phyloP scores from a whole-genome alignment of 164 flowering plant species.

The Sextonia rubra region DNA sequence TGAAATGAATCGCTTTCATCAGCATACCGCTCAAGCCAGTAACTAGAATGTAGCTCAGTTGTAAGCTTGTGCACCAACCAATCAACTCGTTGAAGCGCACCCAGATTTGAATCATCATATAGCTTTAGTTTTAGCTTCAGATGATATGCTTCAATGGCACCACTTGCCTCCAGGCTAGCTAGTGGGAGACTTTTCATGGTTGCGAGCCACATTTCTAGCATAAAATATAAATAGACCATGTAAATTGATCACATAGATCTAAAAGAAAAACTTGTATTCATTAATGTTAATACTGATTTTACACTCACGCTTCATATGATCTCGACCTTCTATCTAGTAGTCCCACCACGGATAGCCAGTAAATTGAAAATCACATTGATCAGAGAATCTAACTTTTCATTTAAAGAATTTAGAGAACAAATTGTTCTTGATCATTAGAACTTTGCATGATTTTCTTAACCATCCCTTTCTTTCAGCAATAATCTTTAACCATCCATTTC shows the following conservation, averaged over 20 bases:
- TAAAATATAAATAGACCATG: neutral
- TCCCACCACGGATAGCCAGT: neutral
- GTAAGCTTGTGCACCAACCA: constrained; percentile 95
- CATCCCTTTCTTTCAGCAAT: neutral
- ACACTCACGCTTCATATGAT: neutral
- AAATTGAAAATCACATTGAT: neutral
- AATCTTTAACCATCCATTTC: neutral
- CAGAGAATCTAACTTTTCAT: neutral
- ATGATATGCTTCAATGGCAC: constrained; percentile 94
- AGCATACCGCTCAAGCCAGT: constrained; percentile 90
- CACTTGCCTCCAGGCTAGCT: constrained; percentile 88
- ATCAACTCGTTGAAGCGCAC: constrained; percentile 86
- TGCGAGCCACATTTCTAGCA: constrained; percentile 87
- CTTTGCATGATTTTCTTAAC: neutral
- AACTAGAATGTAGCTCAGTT: constrained; percentile 84
- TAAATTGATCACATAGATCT: neutral
- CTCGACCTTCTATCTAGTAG: neutral
- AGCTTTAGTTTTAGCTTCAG: constrained; percentile 76
- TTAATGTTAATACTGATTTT: no score
- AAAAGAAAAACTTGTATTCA: neutral
- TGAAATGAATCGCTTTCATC: constrained; percentile 88
- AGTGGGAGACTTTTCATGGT: constrained; percentile 69
- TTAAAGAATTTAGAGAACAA: neutral
- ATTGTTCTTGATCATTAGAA: neutral
- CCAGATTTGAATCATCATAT: constrained; percentile 88